Base-by-base conservation (phyloP, 2,329 filamentous ascomycete genomes). In the Orbilia ellipsospora region DNA sequence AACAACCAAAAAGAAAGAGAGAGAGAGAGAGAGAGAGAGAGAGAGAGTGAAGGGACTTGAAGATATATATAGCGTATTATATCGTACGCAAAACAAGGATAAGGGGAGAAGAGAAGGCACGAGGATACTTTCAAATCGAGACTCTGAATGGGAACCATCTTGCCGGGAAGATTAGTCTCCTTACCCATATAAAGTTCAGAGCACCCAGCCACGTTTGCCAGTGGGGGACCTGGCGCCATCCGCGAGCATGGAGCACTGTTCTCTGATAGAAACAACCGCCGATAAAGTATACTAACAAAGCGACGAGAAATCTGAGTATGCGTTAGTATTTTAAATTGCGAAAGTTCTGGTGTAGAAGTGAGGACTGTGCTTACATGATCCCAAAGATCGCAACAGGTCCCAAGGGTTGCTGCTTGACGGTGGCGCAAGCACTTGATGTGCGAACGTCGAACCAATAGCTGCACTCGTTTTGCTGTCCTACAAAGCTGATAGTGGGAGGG, bases 251-350 rank as follows among this genome's bases (percentile, higher is more conserved):
- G 83, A 94, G 90, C 70, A 99, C 94, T 36, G 93, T 96, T 73
- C 95, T 89, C 83, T 97, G 94, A 85, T 98, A 99, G 77, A 97
- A 93, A 79, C 96, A 91, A 80, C 95, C 95, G 79, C 95, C 95
- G 44, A 96, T 87, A 66, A 97, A 85, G 83, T 99, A 99, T 20
- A 95, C 95, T 8, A 94, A 84, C 44, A 97, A 86, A 8, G 94
- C 92, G 62, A 90, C 89, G 48, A 88, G 80, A n/a, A 84, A 84
- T 77, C 84, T 85, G 26, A 48, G 16, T 16, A 20, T n/a, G 42
- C 2, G 44, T 20, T 8, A 15, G 36, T 20, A 51, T 23, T 15
- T 16, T 31, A n/a, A 23, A 51, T 28, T 48, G 7, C 6, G 42
- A n/a, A 16, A 28, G 20, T 6, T 70, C 12, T 23, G 23, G 28